phyloP scores from a whole-genome alignment of 1,139 yeast species.

The Nakaseomyces delphensis region DNA sequence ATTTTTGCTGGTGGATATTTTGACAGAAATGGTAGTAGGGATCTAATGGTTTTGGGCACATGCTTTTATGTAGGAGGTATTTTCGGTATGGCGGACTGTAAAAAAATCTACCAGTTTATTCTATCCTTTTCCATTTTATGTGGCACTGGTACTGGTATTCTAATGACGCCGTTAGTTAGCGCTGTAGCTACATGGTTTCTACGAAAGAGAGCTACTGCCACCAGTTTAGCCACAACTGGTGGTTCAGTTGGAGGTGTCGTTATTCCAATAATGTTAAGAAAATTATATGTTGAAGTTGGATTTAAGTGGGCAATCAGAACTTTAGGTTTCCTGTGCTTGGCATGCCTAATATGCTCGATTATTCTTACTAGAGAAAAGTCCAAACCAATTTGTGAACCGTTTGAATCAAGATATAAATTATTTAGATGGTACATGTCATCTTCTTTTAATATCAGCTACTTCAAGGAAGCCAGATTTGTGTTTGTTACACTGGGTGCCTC shows the following conservation, averaged over 20 bases:
- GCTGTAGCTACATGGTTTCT: slow-evolving; percentile 52
- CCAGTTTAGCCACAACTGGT: slow-evolving; percentile 53
- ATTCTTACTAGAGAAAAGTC: slow-evolving; percentile 42
- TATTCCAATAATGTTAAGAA: slow-evolving; percentile 51
- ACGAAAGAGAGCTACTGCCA: slow-evolving; percentile 44
- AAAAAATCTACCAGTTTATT: slow-evolving; percentile 45
- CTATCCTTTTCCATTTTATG: slow-evolving; percentile 43
- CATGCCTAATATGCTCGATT: slow-evolving; percentile 36
- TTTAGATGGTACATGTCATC: slow-evolving; percentile 25
- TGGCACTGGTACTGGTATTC: slow-evolving; percentile 50
- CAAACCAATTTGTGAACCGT: slow-evolving; percentile 21
- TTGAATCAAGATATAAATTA: slow-evolving; percentile 18
- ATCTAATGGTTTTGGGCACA: slow-evolving; percentile 40
- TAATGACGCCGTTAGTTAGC: slow-evolving; percentile 51
- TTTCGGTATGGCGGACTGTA: slow-evolving; percentile 44
- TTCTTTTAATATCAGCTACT: slow-evolving; percentile 31
- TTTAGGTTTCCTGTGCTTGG: slow-evolving; percentile 42
- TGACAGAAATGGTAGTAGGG: slow-evolving; percentile 42
- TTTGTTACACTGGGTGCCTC: slow-evolving; percentile 38
- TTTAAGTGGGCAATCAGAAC: slow-evolving; percentile 56
- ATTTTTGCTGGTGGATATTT: slow-evolving; percentile 50
- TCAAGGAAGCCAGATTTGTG: slow-evolving; percentile 36
- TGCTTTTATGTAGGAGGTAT: slow-evolving; percentile 40
- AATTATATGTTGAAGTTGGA: slow-evolving; percentile 46
- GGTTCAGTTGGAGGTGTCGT: slow-evolving; percentile 57